Percentiles rank a stretch among this genome's conserved stretches.
Evolutionary conservation across 176 grass and related monocot genomes (phyloP).

Genomic region (Bromus sterilis): DNA sequence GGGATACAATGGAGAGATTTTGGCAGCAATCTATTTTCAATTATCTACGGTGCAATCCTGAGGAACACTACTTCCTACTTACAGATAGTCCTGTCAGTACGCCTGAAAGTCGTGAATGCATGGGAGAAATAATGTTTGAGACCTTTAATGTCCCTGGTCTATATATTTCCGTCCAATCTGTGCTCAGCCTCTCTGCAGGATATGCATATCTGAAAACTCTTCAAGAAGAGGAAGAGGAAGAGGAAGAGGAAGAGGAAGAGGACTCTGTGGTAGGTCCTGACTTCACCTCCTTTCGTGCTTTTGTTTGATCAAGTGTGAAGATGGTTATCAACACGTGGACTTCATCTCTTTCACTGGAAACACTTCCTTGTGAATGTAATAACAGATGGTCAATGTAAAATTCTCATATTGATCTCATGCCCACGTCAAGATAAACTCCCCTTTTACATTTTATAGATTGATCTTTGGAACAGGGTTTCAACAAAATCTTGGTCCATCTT

Average conservation of each 20-base stretch:
- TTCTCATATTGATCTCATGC: neutral
- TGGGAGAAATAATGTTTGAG: constrained; percentile 98
- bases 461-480: neutral
- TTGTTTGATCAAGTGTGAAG: neutral
- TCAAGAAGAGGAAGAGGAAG: constrained; percentile 37
- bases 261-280: constrained; percentile 42
- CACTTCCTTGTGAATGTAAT: neutral
- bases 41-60: constrained; percentile 84
- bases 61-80: constrained; percentile 94
- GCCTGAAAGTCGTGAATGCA: constrained; percentile 95
- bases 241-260: constrained; percentile 35
- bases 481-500: neutral
- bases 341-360: neutral
- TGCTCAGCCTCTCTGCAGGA: constrained; percentile 91
- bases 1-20: constrained; percentile 98
- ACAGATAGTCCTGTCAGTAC: constrained; percentile 78
- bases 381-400: neutral
- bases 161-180: constrained; percentile 89
- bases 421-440: neutral
- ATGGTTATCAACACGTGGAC: neutral
- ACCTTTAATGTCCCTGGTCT: constrained; percentile 94
- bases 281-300: constrained; percentile 2
- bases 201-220: constrained; percentile 48
- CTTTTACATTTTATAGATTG: neutral
- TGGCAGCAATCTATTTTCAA: constrained; percentile 96